Conservation (phyloP, 1,284 basidiomycete species). For the Neotropicomus parvogracilis region DNA sequence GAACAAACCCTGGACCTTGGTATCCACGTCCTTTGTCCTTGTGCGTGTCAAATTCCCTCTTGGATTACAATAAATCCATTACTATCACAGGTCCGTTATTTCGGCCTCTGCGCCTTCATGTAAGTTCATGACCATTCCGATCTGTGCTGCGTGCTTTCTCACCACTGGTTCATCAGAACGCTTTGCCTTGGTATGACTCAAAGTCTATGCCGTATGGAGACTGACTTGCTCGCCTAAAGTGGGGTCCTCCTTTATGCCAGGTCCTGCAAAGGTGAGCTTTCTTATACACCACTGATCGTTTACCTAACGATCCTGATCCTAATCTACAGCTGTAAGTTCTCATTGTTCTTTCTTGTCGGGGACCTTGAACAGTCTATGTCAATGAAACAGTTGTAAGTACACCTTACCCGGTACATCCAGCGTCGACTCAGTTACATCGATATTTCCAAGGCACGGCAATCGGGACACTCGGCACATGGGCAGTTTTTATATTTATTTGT, state of each 20-base stretch:
- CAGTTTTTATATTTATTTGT: not conserved
- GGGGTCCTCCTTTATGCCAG: conserved; percentile 8
- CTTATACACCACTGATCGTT: not conserved
- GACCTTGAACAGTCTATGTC: not conserved
- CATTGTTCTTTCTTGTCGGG: not conserved
- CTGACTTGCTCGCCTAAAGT: conserved; percentile 3
- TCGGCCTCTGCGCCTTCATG: conserved; percentile 8
- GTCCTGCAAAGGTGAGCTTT: not conserved
- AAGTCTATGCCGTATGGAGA: too few species aligned
- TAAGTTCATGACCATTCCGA: not conserved
- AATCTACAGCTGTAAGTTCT: conserved; percentile 1
- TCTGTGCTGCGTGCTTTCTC: not conserved
- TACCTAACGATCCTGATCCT: not conserved
- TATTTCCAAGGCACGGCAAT: not conserved
- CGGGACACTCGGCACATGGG: not conserved
- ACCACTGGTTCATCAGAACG: not conserved
- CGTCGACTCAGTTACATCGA: not conserved
- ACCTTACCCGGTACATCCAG: too few species aligned
- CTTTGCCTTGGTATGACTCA: not conserved
- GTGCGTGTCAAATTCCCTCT: conserved; percentile 1
- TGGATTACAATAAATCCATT: not conserved
- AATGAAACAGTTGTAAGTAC: conserved; percentile 9
- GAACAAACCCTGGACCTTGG: conserved; percentile 13
- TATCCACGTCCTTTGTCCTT: conserved; percentile 9
- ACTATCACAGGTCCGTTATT: conserved; percentile 10